Evolutionary conservation across 768 basidiomycete species (phyloP).

Genomic region (Cyathus striatus): DNA sequence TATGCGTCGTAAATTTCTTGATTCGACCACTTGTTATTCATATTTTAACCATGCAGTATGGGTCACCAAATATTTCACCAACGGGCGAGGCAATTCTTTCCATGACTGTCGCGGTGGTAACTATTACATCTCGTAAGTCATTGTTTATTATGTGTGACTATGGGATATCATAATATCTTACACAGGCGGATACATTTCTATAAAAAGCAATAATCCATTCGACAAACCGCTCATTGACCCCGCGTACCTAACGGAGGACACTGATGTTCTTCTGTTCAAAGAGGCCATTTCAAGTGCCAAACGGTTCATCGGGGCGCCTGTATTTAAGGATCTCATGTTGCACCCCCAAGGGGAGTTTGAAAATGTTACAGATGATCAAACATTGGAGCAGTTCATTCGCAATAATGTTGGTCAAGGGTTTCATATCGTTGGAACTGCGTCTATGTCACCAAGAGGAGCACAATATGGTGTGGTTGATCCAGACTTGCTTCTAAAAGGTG

Average conservation of each 20-base stretch:
- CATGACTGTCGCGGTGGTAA: not conserved
- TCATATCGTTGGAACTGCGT: not conserved
- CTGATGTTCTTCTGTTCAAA: not conserved
- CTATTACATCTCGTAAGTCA: not conserved
- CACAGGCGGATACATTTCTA: not conserved
- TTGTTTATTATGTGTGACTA: not conserved
- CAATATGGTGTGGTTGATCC: not conserved
- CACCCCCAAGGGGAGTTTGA: not conserved
- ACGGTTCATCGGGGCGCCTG: not conserved
- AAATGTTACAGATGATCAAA: not conserved
- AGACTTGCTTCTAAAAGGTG: conserved; percentile 2
- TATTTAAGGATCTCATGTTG: not conserved
- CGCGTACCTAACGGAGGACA: not conserved
- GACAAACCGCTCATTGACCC: not conserved
- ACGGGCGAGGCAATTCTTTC: too few relatives aligned
- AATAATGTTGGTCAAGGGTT: not conserved
- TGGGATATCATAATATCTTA: not conserved
- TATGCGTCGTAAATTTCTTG: not conserved
- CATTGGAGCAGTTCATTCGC: not conserved
- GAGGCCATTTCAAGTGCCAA: not conserved
- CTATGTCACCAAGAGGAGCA: not conserved
- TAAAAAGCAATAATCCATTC: not conserved
- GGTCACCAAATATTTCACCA: not conserved
- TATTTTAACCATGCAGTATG: not conserved
- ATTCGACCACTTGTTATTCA: not conserved